Evolutionary conservation across 345 rosid genomes (phyloP).

Genomic region (Dimocarpus longan): DNA sequence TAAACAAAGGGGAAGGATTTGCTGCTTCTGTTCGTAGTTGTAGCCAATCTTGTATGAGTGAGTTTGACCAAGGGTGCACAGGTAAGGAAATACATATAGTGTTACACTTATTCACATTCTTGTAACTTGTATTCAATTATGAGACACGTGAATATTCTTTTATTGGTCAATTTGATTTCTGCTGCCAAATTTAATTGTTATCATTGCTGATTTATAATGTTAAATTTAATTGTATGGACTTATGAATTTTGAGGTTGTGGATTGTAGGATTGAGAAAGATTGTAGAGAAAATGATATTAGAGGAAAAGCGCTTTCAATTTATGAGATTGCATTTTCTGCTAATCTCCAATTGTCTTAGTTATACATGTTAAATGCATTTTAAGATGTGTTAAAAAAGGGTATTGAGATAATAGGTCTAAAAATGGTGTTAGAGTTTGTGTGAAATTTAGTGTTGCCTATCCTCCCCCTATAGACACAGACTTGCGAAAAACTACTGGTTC

Average conservation of each 20-base stretch:
- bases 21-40: conserved; percentile 60
- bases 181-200: not conserved
- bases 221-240: not conserved
- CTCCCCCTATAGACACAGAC: not conserved
- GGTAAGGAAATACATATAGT: conserved; percentile 36
- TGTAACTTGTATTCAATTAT: not conserved
- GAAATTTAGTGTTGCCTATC: not conserved
- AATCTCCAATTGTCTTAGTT: not conserved
- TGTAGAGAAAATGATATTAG: not conserved
- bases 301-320: not conserved
- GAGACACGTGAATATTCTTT: not conserved
- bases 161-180: not conserved
- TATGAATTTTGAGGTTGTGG: not conserved
- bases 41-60: conserved; percentile 46
- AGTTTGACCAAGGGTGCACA: conserved; percentile 68
- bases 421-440: not conserved
- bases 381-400: not conserved
- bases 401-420: not conserved
- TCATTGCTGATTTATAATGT: not conserved
- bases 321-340: not conserved
- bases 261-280: not conserved
- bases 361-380: not conserved
- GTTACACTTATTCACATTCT: not conserved
- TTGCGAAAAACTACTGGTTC: not conserved
- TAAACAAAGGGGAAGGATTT: conserved; percentile 59